Evolutionary conservation across 768 basidiomycete genomes (phyloP), one percentile per base, ranked within the genome.

Genomic region (Lactarius tabidus): DNA sequence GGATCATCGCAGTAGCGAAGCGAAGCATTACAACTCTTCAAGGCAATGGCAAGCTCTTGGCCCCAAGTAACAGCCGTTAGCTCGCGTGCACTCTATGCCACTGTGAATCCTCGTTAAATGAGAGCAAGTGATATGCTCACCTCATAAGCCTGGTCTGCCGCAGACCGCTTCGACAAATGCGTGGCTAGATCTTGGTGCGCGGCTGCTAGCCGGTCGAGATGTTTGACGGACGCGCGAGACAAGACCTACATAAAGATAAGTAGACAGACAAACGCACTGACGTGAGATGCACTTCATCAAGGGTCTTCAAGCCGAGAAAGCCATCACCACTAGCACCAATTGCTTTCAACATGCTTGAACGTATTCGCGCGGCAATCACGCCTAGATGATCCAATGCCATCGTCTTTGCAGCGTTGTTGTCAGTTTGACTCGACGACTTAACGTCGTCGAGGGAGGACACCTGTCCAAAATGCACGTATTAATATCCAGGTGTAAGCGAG

Each of bases 301-400:
- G 71, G 3, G 90, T 79, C 64, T 80, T 80, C 67, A 90, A 67
- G 10, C 73, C 61, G 65, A 74, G 61, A 75, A 80, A 60, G 65
- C 73, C 67, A 76, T 80, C 45, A n/a, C 69, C 66, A 65, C 73
- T 68, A 23, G 71, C 67, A 57, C 72, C 74, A 69, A 74, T 70
- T 23, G 82, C 71, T 54, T 71, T 80, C 53, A 87, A 74, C 58
- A 78, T 76, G 41, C 84, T 87, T 0, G 83, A 77, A 36, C 90
- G 83, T 48, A 98, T 82, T 48, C 86, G 84, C 5, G 94, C 90
- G 28, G 91, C 95, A 59, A 99, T 92, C n/a, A 88, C 82, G 12
- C 97, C 97, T 0, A 99, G 79, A 75, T 98, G 93, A 72, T 99
- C 97, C 39, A 98, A 79, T 0, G 95, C 92, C 67, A 97, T 87